Percentiles rank a stretch among this genome's conserved stretches.
These are phyloP conservation scores for Pyrenophora teres DNA, from an alignment of 2,329 filamentous ascomycete species.

Conservation along the genomic window DNA sequence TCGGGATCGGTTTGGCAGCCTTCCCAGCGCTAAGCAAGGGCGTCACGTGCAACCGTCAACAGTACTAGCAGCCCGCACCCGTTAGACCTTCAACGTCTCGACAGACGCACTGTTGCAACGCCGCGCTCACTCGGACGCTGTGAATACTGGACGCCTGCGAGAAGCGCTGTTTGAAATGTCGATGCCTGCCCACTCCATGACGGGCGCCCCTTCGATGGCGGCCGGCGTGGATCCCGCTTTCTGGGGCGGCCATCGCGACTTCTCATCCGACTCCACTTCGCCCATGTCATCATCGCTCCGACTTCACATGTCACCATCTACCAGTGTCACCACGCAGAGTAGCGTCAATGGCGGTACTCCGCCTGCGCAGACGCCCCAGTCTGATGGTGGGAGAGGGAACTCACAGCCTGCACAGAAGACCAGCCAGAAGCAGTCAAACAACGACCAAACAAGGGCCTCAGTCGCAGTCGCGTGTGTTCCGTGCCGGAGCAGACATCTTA, in stretches of 20 bases:
- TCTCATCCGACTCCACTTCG: slow-evolving; percentile 32
- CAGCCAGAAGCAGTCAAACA: slow-evolving; percentile 25
- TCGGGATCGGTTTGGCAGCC: slow-evolving; percentile 2
- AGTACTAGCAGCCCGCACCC: slow-evolving; percentile 20
- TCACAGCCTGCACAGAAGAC: slow-evolving; percentile 24
- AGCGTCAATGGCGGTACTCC: slow-evolving; percentile 38
- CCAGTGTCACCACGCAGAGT: slow-evolving; percentile 37
- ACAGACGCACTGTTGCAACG: slow-evolving; percentile 27
- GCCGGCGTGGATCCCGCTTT: slow-evolving; percentile 41
- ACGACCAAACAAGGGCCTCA: slow-evolving; percentile 36
- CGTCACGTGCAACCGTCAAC: slow-evolving; percentile 9
- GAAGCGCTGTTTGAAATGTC: slow-evolving; percentile 26
- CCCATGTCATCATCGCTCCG: slow-evolving; percentile 27
- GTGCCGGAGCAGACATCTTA: slow-evolving; percentile 58
- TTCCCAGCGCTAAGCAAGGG: slow-evolving; percentile 3
- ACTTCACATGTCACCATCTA: slow-evolving; percentile 38
- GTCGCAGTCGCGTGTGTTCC: slow-evolving; percentile 56
- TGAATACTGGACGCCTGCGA: slow-evolving; percentile 7
- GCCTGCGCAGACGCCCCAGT: slow-evolving; percentile 38
- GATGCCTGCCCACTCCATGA: slow-evolving; percentile 31
- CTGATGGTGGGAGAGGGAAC: slow-evolving; percentile 28
- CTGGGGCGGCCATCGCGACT: slow-evolving; percentile 38
- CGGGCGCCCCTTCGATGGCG: slow-evolving; percentile 31
- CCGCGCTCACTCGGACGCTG: slow-evolving; percentile 16
- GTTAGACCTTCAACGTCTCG: slow-evolving; percentile 29